Evolutionary conservation across 495 filamentous ascomycete genomes (phyloP), one percentile per base, ranked within the genome.

Genomic region (Lineolata rhizophorae): DNA sequence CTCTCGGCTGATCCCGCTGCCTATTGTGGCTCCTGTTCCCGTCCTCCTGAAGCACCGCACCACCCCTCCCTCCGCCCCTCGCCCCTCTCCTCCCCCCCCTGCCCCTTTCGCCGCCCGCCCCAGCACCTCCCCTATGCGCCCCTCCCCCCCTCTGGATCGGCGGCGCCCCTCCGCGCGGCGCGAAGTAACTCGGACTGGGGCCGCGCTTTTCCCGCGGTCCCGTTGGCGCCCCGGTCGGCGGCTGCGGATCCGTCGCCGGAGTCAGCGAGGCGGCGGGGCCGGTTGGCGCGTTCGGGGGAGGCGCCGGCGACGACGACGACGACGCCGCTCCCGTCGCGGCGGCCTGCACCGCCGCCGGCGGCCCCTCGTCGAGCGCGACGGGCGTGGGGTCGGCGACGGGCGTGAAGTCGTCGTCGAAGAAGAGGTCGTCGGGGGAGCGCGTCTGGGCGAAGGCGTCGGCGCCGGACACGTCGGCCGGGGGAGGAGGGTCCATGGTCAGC

Each of bases 381-480:
- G 38, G 36, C 13, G 16, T 37, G 17, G 56, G 46, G 31, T 57
- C 53, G 2, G 61, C 32, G 18, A 74, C 52, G 3, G 74, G 72
- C 20, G 68, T 67, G 39, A 77, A 73, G 42, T 77, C 74, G 43
- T 79, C 73, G 39, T 72, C 67, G 42, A 76, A 76, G 43, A 79
- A 76, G 11, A 78, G 50, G 47, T 78, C 71, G 39, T 80, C 72
- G 11, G 61, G 62, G 8, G 58, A 60, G 18, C 72, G 58, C 0
- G 72, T 73, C 42, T 76, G 74, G 12, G 71, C 71, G 40, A 76
- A 76, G 29, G 55, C 55, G 36, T 38, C 5, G 6, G 6, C 22
- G 22, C n/a, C 22, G 22, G 22, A n/a, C n/a, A n/a, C n/a, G n/a
- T n/a, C n/a, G n/a, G n/a, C n/a, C n/a, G n/a, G n/a, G n/a, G n/a